Conservation (phyloP, 73 alveolate genomes). For the Paramecium tetraurelia region DNA sequence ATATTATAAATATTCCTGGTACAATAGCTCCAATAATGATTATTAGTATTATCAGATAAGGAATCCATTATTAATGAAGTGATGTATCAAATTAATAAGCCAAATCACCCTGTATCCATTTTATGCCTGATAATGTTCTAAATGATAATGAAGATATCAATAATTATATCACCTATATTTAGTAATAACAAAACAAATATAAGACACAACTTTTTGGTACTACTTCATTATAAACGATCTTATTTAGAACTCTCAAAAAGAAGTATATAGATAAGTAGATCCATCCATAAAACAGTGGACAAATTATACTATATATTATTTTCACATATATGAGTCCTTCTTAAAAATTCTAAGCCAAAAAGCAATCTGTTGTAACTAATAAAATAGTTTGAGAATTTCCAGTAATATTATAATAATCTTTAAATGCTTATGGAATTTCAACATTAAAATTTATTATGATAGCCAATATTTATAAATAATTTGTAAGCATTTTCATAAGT, state of each 20-base stretch:
- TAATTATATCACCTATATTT: background rate
- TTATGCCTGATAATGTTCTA: background rate
- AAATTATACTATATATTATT: background rate
- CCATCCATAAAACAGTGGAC: background rate
- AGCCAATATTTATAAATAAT: background rate
- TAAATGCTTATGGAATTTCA: background rate
- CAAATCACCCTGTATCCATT: background rate
- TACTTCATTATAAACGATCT: background rate
- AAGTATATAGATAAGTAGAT: background rate
- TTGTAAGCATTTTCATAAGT: constrained; percentile 34
- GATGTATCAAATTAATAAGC: background rate
- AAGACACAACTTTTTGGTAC: background rate
- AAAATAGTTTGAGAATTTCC: background rate
- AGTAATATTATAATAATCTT: background rate
- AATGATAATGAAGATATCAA: background rate
- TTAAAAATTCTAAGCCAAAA: background rate
- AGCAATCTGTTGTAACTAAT: background rate
- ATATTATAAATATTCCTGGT: background rate
- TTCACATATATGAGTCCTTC: background rate
- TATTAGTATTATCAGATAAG: background rate
- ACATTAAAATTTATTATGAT: constrained; percentile 9
- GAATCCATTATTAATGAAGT: background rate
- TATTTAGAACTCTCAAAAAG: background rate
- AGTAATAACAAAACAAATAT: background rate
- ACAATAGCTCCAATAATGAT: background rate